Base-by-base conservation (phyloP, 176 grass and related monocot species). In the Guadua angustifolia region DNA sequence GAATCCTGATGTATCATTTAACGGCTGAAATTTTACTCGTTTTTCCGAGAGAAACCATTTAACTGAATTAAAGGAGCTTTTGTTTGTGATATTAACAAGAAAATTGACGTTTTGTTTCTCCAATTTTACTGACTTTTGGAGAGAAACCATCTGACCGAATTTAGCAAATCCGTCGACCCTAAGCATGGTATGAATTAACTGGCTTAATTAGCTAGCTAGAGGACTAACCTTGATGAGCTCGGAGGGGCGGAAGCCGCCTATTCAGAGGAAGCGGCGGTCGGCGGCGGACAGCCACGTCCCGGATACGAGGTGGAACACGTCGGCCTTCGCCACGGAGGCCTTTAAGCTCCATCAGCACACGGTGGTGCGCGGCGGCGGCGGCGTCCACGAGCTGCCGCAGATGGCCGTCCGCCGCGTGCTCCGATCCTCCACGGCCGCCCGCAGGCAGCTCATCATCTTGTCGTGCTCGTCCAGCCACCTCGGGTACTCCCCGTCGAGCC, bases 261-360 rank as follows among this genome's bases (percentile, higher is more conserved):
- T 86, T 90, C 93, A 94, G 65, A 94, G 73, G 85, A 94, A 94
- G 79, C 93, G 90, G 24, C 93, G 88, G 67, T 94, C 93, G 35
- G 87, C 90, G 47, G 93, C 82, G 62, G 88, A 53, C 7, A 51
- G 79, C 83, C 83, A 90, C 70, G 39, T 61, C 49, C 88, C 88
- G 29, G 88, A 90, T 36, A 90, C 49, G 58, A 90, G n/a, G 84
- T 90, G 88, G 73, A 86, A 73, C 56, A 84, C 85, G 81, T 93
- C 91, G 72, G 77, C 82, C 67, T 83, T 85, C 21, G 78, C 85
- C 21, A 78, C 45, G 21, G 63, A 40, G 66, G 57, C 78, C 91
- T 90, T 93, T n/a, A 2, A 93, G 43, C 51, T 88, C 73, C 25
- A 70, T 79, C 85, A 93, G 77, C 19, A 73, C 38, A 16, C 83